Evolutionary conservation across 2,329 filamentous ascomycete species (phyloP).

Genomic region (Cordyceps farinosa): DNA sequence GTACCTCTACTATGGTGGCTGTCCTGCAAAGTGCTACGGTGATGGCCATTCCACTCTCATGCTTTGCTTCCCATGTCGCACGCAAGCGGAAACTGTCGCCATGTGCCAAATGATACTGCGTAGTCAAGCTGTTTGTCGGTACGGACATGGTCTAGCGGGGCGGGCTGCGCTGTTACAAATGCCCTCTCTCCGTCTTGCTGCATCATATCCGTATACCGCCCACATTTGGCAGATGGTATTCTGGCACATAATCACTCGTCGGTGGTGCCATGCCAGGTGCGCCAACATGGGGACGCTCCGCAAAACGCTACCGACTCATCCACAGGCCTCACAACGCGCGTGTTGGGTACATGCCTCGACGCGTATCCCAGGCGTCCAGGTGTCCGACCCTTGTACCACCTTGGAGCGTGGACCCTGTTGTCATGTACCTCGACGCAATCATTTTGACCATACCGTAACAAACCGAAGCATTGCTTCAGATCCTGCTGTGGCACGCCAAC

Average conservation of each 20-base stretch:
- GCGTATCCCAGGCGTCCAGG: too few relatives aligned
- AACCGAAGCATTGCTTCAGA: too few relatives aligned
- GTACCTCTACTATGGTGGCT: slow-evolving; percentile 1
- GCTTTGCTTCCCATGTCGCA: slow-evolving; percentile 2
- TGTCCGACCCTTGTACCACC: too few relatives aligned
- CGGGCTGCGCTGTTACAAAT: not conserved
- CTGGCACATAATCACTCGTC: not conserved
- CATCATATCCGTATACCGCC: not conserved
- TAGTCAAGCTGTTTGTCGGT: not conserved
- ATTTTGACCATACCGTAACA: too few relatives aligned
- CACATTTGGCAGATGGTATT: not conserved
- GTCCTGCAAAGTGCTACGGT: too few relatives aligned
- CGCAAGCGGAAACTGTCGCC: not conserved
- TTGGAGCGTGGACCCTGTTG: too few relatives aligned
- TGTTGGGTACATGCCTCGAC: too few relatives aligned
- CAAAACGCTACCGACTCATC: not conserved
- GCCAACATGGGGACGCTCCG: not conserved
- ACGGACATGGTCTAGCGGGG: not conserved
- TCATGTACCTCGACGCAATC: too few relatives aligned
- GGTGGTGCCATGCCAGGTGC: not conserved
- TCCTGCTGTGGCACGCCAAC: too few relatives aligned
- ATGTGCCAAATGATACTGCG: not conserved
- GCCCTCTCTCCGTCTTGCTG: not conserved
- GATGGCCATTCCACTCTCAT: not conserved
- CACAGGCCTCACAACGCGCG: not conserved